A percentile compares a stretch with the other conserved stretches of the same genome.
Conservation (phyloP, 164 flowering plant genomes). For the Vitis riparia region DNA sequence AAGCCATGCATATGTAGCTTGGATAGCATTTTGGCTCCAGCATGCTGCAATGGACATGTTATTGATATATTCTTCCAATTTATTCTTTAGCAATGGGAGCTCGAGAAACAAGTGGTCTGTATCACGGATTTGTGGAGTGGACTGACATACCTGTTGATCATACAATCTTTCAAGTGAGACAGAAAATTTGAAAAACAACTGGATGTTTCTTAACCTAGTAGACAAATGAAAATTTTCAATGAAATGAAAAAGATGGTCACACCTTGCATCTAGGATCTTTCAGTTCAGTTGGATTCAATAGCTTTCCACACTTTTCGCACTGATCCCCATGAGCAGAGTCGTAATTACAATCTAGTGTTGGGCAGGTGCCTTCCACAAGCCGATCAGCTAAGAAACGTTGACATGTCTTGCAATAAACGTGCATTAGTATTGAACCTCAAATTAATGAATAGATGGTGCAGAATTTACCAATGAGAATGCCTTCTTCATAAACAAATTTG, state of each 20-base stretch:
- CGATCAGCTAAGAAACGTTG: conserved; percentile 84
- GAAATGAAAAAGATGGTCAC: too few relatives aligned
- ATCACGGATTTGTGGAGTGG: conserved; percentile 69
- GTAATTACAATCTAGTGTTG: conserved; percentile 67
- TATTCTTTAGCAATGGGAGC: conserved; percentile 71
- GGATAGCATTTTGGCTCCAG: conserved; percentile 97
- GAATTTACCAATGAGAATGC: too few relatives aligned
- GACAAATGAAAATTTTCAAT: too few relatives aligned
- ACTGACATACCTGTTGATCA: conserved; percentile 57
- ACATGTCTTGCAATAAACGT: conserved; percentile 85
- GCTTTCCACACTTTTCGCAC: conserved; percentile 87
- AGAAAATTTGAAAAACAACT: too few relatives aligned
- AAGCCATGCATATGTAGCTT: conserved; percentile 84
- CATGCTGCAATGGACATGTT: conserved; percentile 71
- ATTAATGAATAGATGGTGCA: too few relatives aligned
- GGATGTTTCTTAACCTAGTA: too few relatives aligned
- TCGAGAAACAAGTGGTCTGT: conserved; percentile 93
- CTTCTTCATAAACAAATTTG: too few relatives aligned
- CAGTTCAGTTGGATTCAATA: conserved; percentile 90
- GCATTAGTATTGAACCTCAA: too few relatives aligned
- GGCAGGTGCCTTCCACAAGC: conserved; percentile 91
- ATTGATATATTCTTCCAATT: conserved; percentile 66
- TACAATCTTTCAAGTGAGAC: too few relatives aligned
- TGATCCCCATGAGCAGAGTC: conserved; percentile 96
- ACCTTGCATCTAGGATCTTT: conserved; percentile 89